Evolutionary conservation across 305 asterid genomes (phyloP).

Genomic region (Fraxinus albicans): DNA sequence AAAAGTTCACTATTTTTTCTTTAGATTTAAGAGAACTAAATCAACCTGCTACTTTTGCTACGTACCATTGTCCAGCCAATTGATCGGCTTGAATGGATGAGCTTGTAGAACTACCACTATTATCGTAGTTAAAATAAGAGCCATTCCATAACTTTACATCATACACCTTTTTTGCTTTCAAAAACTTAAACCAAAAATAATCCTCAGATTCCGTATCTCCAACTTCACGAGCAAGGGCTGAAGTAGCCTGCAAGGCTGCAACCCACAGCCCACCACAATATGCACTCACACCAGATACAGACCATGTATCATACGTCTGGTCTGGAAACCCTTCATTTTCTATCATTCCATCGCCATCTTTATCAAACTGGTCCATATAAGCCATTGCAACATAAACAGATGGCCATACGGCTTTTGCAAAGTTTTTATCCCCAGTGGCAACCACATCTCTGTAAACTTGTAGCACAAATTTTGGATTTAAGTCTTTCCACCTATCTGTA

Average conservation of each 20-base stretch:
- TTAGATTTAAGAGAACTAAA: background rate
- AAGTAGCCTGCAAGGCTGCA: constrained; percentile 93
- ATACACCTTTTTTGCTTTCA: constrained; percentile 77
- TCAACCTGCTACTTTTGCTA: background rate
- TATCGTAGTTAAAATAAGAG: constrained; percentile 79
- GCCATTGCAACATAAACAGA: constrained; percentile 91
- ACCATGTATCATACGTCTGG: constrained; percentile 96
- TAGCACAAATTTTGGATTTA: constrained; percentile 93
- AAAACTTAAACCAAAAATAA: constrained; percentile 75
- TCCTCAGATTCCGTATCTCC: constrained; percentile 83
- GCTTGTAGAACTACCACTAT: constrained; percentile 64
- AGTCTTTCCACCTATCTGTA: constrained; percentile 94
- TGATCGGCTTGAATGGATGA: constrained; percentile 96
- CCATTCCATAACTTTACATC: constrained; percentile 85
- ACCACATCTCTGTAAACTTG: constrained; percentile 88
- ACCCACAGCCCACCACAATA: constrained; percentile 98
- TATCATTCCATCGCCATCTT: constrained; percentile 97
- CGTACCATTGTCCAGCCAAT: constrained; percentile 93
- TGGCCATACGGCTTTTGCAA: constrained; percentile 90
- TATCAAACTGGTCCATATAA: constrained; percentile 93
- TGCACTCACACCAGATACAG: constrained; percentile 89
- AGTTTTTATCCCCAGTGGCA: constrained; percentile 66
- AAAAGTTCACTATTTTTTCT: background rate
- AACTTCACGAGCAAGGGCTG: constrained; percentile 77
- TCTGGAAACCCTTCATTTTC: constrained; percentile 95